Evolutionary conservation across 1,284 basidiomycete genomes (phyloP).

Genomic region (Microbotryum scabiosae): DNA sequence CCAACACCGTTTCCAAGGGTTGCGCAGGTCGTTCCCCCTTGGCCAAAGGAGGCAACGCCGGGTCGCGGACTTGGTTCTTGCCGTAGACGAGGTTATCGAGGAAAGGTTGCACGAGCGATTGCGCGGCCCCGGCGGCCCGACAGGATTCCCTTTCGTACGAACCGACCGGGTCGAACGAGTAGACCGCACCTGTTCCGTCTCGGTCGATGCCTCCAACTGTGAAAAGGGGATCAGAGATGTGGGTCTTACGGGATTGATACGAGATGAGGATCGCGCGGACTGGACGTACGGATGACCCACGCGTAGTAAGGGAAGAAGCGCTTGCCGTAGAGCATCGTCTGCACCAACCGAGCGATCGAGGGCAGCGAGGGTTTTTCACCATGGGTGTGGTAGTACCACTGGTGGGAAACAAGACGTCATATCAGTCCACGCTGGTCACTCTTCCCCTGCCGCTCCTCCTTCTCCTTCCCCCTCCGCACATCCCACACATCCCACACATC

Average conservation of each 20-base stretch:
- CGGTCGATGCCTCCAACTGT: conserved; percentile 35
- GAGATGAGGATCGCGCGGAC: background rate
- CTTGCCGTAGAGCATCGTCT: conserved; percentile 88
- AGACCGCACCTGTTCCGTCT: conserved; percentile 81
- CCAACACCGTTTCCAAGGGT: conserved; percentile 66
- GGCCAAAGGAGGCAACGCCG: conserved; percentile 37
- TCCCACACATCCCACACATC: background rate
- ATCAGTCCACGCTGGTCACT: background rate
- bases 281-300: conserved; percentile 78
- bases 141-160: conserved; percentile 92
- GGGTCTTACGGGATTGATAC: too few species aligned
- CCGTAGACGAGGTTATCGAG: conserved; percentile 97
- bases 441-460: too few species aligned
- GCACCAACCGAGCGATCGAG: conserved; percentile 84
- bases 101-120: conserved; percentile 85
- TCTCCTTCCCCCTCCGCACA: background rate
- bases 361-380: conserved; percentile 86
- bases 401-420: background rate
- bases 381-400: conserved; percentile 95
- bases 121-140: conserved; percentile 84
- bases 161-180: conserved; percentile 93
- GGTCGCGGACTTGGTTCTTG: conserved; percentile 68
- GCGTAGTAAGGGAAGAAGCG: conserved; percentile 96
- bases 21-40: conserved; percentile 55
- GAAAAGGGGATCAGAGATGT: background rate